Evolutionary conservation across 192 early-diverging fungal genomes (phyloP), one percentile per base, ranked within the genome.

Genomic region (Coemansia sp.): DNA sequence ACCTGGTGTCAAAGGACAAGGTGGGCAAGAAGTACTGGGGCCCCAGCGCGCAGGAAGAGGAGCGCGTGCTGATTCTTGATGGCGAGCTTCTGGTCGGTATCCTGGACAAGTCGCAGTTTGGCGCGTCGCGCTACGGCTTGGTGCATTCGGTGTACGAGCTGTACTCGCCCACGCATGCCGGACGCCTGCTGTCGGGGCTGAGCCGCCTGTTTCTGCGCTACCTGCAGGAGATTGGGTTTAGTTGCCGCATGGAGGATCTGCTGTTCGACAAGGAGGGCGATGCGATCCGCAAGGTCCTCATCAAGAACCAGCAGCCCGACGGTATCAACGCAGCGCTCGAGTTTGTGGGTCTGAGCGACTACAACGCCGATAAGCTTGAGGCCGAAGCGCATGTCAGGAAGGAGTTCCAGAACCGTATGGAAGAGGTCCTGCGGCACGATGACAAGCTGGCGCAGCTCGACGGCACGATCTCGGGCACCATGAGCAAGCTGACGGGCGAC

Each of bases 241-340:
- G 90, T 44, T 99, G 97, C 80, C 87, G 97, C 58, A 97, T 99
- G 94, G 95, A 98, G 68, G 97, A 99, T 86, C 84, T 99, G 81
- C 77, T 84, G 42, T 81, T 99, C 28, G 98, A 89, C 21, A 67
- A 67, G 7, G 83, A 89, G 66, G 97, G 95, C 29, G 87, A 99
- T 65, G 69, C 67, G 24, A 67, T 81, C 29, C 86, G 97, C 55
- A 84, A 84, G 29, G 85, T 88, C 21, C 79, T 97, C 23, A 84
- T 97, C 56, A 62, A 82, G 23, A 66, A 72, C 25, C 82, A 85
- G 62, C 65, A 67, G 54, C 66, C 66, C 22, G 81, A 86, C 43
- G 97, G 95, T 52, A 77, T 72, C 32, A 81, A 89, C 54, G 90
- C 88, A 19, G 83, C 87, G 8, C 67, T 87, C 21, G 88, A 88